These are phyloP conservation scores for Myxozyma vanderwaltii DNA, from an alignment of 805 yeast genomes.

Conservation along the genomic window DNA sequence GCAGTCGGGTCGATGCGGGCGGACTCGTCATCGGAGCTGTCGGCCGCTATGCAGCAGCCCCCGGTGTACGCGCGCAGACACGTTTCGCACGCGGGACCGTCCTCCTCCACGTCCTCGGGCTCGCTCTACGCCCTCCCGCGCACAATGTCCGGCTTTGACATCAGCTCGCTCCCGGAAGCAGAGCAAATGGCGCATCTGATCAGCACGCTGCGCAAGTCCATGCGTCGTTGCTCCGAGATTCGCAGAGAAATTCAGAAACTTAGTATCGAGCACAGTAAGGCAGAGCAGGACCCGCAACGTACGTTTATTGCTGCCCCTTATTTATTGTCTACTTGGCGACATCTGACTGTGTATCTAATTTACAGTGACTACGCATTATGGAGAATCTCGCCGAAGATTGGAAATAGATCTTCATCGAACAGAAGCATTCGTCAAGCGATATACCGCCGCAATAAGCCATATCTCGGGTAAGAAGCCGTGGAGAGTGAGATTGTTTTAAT, in stretches of 20 bases:
- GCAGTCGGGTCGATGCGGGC: not conserved
- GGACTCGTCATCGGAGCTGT: not conserved
- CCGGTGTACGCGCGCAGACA: conserved; percentile 2
- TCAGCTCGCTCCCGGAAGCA: conserved; percentile 25
- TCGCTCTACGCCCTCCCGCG: conserved; percentile 17
- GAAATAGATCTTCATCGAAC: conserved; percentile 24
- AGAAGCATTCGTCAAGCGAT: conserved; percentile 29
- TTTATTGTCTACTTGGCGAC: not conserved
- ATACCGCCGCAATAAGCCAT: conserved; percentile 23
- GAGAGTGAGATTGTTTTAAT: no score
- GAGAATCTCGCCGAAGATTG: conserved; percentile 9
- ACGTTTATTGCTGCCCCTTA: not conserved
- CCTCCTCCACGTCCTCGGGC: not conserved
- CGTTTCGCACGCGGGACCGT: not conserved
- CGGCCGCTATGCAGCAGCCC: not conserved
- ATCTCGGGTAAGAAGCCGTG: conserved; percentile 17
- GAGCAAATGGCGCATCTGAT: conserved; percentile 25
- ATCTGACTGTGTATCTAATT: not conserved
- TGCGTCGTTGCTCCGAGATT: conserved; percentile 23
- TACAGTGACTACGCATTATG: conserved; percentile 8
- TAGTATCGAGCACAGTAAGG: not conserved
- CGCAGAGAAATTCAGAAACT: conserved; percentile 10
- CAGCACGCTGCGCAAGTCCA: conserved; percentile 16
- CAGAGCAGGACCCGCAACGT: conserved; percentile 13
- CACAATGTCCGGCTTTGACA: conserved; percentile 23